phyloP scores from a whole-genome alignment of 2,329 filamentous ascomycete genomes.

The Claviceps quebecensis region DNA sequence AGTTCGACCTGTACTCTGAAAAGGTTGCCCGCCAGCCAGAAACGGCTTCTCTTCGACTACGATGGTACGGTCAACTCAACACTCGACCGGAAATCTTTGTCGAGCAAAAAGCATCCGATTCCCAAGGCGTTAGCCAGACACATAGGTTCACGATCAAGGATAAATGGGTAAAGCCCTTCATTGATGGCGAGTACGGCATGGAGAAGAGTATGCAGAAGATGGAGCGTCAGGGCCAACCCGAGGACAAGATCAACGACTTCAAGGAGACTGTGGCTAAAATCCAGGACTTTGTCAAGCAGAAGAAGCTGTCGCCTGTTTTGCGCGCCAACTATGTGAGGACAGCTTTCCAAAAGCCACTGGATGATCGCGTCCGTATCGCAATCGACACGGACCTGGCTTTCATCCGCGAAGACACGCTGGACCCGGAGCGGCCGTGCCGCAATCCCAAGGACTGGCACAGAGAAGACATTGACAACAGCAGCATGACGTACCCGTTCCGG shows the following conservation, averaged over 20 bases:
- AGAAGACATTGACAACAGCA: conserved; percentile 68
- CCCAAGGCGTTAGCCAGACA: conserved; percentile 65
- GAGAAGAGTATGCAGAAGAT: conserved; percentile 85
- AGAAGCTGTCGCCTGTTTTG: conserved; percentile 68
- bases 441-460: conserved; percentile 85
- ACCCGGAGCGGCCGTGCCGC: conserved; percentile 72
- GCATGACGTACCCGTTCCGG: conserved; percentile 77
- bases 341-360: conserved; percentile 89
- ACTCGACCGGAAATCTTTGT: conserved; percentile 67
- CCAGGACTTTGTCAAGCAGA: conserved; percentile 63
- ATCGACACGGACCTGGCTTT: conserved; percentile 88
- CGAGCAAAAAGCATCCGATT: conserved; percentile 77
- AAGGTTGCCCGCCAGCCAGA: conserved; percentile 67
- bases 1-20: conserved; percentile 72
- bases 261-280: conserved; percentile 61
- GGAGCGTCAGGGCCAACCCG: conserved; percentile 57
- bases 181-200: conserved; percentile 78
- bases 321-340: conserved; percentile 89
- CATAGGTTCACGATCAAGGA: conserved; percentile 76
- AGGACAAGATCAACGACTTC: conserved; percentile 53
- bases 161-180: conserved; percentile 80
- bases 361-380: conserved; percentile 79
- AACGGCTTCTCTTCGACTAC: conserved; percentile 68
- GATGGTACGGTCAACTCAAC: conserved; percentile 81
- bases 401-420: conserved; percentile 66